phyloP scores from a whole-genome alignment of 257 asterid species.

The Cruciata laevipes region DNA sequence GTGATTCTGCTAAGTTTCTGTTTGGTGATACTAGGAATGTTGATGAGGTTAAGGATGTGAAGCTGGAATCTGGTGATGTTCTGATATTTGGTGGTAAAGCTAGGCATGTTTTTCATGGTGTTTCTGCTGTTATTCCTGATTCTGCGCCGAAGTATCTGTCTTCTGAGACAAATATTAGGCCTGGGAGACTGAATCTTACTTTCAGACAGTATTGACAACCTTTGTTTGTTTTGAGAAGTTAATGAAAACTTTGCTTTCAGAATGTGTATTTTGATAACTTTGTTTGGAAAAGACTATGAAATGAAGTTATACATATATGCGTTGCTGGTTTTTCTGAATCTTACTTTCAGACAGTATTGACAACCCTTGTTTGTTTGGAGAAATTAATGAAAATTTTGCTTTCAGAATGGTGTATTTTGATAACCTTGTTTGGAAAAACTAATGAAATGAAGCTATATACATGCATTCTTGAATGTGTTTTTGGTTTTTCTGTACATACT shows the following conservation, averaged over 20 bases:
- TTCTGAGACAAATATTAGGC: constrained; percentile 43
- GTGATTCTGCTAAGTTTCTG: constrained; percentile 66
- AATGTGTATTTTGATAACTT: too few species aligned
- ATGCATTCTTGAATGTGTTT: background rate
- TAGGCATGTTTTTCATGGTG: constrained; percentile 74
- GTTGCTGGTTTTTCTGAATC: constrained; percentile 44
- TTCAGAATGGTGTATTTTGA: background rate
- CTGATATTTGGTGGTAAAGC: constrained; percentile 71
- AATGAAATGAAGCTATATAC: background rate
- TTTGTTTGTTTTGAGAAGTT: background rate
- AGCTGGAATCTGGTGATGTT: constrained; percentile 73
- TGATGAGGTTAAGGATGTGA: constrained; percentile 35
- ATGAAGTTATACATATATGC: background rate
- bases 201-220: constrained; percentile 50
- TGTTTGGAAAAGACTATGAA: too few species aligned
- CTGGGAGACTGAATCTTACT: constrained; percentile 81
- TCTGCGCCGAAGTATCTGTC: constrained; percentile 46
- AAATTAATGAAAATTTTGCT: background rate
- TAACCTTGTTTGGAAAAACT: background rate
- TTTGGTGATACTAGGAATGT: constrained; percentile 47
- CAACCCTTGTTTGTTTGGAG: background rate
- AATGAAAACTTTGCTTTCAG: background rate
- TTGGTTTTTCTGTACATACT: constrained; percentile 7
- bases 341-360: constrained; percentile 70
- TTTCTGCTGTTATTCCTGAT: constrained; percentile 31